Conservation (phyloP, 208 protist species). For the Naegleria lovaniensis region DNA sequence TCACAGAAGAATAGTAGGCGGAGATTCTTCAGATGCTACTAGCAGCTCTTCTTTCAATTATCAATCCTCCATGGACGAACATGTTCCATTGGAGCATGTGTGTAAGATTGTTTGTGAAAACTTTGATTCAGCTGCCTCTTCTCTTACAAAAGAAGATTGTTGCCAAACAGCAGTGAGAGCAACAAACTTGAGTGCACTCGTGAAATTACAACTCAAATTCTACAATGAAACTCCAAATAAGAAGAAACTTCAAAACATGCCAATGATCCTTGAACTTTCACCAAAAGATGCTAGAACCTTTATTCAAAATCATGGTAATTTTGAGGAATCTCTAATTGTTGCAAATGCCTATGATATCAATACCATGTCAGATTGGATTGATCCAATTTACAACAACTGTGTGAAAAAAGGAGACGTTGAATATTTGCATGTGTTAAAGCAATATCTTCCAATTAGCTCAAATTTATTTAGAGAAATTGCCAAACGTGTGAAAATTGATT, state of each 20-base stretch:
- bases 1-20: background rate
- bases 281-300: background rate
- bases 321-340: background rate
- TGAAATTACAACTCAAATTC: background rate
- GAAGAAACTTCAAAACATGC: background rate
- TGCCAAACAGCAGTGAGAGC: background rate
- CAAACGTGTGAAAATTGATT: background rate
- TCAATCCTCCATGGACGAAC: background rate
- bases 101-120: background rate
- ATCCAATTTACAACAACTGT: background rate
- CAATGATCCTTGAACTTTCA: background rate
- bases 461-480: conserved; percentile 16
- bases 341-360: background rate
- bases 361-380: background rate
- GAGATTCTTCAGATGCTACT: background rate
- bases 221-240: background rate
- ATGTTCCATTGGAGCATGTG: background rate
- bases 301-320: background rate
- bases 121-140: background rate
- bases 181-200: background rate
- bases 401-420: background rate
- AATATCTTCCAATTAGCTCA: background rate
- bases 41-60: background rate
- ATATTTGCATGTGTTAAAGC: background rate
- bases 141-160: background rate